Conservation (phyloP, 495 filamentous ascomycete species). For the Chaetomium cochliodes region DNA sequence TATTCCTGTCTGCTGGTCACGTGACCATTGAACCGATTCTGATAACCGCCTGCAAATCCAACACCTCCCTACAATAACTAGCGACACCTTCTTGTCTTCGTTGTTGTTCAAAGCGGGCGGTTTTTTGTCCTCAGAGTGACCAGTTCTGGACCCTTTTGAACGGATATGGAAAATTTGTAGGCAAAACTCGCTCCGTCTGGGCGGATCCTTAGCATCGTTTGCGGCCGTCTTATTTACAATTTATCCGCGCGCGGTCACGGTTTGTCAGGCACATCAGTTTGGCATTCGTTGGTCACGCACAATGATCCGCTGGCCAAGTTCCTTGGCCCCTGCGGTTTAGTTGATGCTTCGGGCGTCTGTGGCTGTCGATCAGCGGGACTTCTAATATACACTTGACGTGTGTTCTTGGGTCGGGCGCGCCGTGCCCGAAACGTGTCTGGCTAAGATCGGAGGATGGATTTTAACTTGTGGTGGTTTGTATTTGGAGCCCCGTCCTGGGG, state of each 20-base stretch:
- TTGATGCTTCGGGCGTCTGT: neutral
- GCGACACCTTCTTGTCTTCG: too few species aligned
- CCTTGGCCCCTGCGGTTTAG: neutral
- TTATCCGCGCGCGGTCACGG: neutral
- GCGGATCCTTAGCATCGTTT: too few species aligned
- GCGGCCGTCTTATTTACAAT: neutral
- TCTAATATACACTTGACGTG: slow-evolving; percentile 1
- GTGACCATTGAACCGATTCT: too few species aligned
- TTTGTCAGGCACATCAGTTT: neutral
- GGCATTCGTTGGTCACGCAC: neutral
- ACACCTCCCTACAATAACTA: too few species aligned
- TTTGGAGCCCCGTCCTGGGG: neutral
- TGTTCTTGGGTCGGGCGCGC: neutral
- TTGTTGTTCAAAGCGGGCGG: too few species aligned
- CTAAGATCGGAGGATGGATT: neutral
- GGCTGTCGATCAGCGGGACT: slow-evolving; percentile 3
- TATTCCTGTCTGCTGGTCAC: too few species aligned
- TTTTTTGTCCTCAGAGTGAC: too few species aligned
- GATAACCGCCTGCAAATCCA: too few species aligned
- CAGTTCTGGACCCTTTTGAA: too few species aligned
- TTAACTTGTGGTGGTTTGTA: neutral
- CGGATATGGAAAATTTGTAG: too few species aligned
- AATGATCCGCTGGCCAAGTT: slow-evolving; percentile 6
- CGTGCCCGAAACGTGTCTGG: neutral
- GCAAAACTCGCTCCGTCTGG: too few species aligned